A percentile compares a stretch with the other conserved stretches of the same genome.
Conservation (phyloP, 176 grass and related monocot species). For the Juncus effusus region DNA sequence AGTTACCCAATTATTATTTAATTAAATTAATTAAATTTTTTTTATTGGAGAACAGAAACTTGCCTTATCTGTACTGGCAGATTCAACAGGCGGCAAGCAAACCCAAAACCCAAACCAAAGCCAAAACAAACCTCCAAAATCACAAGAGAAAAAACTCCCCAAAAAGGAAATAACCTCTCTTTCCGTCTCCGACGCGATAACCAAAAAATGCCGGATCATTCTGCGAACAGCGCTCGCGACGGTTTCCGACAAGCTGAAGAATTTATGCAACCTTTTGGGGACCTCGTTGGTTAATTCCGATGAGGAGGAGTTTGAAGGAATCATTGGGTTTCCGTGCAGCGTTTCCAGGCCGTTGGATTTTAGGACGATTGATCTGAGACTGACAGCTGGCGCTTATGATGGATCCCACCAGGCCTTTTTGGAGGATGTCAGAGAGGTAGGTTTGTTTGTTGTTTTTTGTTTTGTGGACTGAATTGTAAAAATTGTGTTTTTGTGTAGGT, state of each 20-base stretch:
- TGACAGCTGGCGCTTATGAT: conserved; percentile 74
- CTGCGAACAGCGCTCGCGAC: conserved; percentile 49
- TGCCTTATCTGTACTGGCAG: conserved; percentile 70
- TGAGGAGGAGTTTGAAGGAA: conserved; percentile 90
- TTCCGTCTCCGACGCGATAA: conserved; percentile 67
- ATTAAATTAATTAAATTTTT: too few relatives aligned
- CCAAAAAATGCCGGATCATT: conserved; percentile 76
- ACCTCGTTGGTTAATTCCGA: conserved; percentile 73
- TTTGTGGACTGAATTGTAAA: background rate
- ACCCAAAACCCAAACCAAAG: conserved; percentile 21
- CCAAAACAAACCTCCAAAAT: background rate
- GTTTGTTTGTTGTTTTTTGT: conserved; percentile 13
- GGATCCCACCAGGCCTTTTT: conserved; percentile 85
- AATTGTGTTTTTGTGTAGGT: conserved; percentile 44
- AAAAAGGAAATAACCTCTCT: conserved; percentile 45
- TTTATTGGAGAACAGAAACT: conserved; percentile 53
- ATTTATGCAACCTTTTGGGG: conserved; percentile 93
- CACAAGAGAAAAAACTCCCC: conserved; percentile 26
- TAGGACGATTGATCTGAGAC: conserved; percentile 90
- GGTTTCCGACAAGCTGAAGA: conserved; percentile 74
- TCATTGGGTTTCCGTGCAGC: conserved; percentile 96
- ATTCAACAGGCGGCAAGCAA: conserved; percentile 47
- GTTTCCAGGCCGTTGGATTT: conserved; percentile 95
- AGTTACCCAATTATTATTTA: too few relatives aligned
- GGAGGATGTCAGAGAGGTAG: conserved; percentile 90